These are phyloP conservation scores for Apiospora phragmitis DNA, from an alignment of 2,329 filamentous ascomycete genomes.

Conservation along the genomic window DNA sequence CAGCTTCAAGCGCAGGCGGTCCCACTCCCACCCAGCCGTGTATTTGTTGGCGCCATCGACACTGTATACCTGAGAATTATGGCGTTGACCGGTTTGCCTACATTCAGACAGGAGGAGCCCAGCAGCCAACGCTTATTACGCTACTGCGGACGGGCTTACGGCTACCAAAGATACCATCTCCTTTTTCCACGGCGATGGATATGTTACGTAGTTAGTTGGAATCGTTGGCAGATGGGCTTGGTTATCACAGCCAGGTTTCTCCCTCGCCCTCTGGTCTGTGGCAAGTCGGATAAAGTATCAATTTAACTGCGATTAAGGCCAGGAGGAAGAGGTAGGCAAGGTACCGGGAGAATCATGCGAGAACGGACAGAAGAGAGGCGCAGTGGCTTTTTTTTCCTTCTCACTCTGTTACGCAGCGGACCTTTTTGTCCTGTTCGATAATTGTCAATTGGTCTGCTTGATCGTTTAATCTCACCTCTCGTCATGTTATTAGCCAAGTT, in stretches of 20 bases:
- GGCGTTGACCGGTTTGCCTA: constrained; percentile 5
- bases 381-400: background rate
- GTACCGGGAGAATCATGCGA: background rate
- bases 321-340: background rate
- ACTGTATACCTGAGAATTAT: constrained; percentile 7
- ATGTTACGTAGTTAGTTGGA: background rate
- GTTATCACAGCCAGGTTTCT: background rate
- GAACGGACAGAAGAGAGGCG: background rate
- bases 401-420: background rate
- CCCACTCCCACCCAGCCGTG: background rate
- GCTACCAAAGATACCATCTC: background rate
- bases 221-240: background rate
- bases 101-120: constrained; percentile 1
- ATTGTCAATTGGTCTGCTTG: background rate
- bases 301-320: background rate
- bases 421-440: background rate
- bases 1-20: background rate
- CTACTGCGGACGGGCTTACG: background rate
- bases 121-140: constrained; percentile 1
- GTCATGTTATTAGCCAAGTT: background rate
- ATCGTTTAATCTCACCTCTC: background rate
- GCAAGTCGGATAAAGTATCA: background rate
- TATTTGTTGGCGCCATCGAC: background rate
- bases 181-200: background rate
- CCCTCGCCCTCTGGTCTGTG: background rate